Evolutionary conservation across 768 basidiomycete genomes (phyloP).

Genomic region (Tricholoma saponaceum): DNA sequence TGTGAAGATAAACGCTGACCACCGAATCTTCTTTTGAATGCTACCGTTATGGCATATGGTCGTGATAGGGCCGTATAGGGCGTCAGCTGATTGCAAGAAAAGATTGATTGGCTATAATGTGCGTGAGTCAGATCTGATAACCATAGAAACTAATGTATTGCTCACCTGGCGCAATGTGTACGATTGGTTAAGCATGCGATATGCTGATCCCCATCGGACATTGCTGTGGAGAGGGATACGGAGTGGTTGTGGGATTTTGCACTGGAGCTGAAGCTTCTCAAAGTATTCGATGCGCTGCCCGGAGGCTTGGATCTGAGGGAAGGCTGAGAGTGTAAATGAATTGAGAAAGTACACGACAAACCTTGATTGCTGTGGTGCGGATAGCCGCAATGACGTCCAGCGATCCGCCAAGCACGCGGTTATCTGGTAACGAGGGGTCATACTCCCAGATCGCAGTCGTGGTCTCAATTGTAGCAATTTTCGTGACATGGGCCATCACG

Average conservation of each 20-base stretch:
- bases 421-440: slow-evolving; percentile 19
- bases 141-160: slow-evolving; percentile 8
- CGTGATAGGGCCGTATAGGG: slow-evolving; percentile 8
- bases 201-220: slow-evolving; percentile 11
- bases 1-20: slow-evolving; percentile 7
- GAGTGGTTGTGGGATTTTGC: slow-evolving; percentile 12
- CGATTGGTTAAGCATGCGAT: slow-evolving; percentile 5
- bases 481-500: slow-evolving; percentile 24
- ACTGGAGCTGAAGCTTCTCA: slow-evolving; percentile 16
- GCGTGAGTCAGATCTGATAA: background rate
- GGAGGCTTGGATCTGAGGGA: slow-evolving; percentile 15
- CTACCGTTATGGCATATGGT: slow-evolving; percentile 2
- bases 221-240: slow-evolving; percentile 18
- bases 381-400: slow-evolving; percentile 28
- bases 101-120: slow-evolving; percentile 13
- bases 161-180: slow-evolving; percentile 5
- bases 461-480: slow-evolving; percentile 21
- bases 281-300: slow-evolving; percentile 21
- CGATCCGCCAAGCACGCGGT: slow-evolving; percentile 20
- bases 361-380: slow-evolving; percentile 26
- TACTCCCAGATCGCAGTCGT: slow-evolving; percentile 30
- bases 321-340: background rate
- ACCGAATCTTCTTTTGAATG: slow-evolving; percentile 10
- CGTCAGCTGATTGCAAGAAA: slow-evolving; percentile 9
- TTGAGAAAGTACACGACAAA: slow-evolving; percentile 3